phyloP scores from a whole-genome alignment of 805 yeast species.

The Wickerhamomyces chaumierensis region DNA sequence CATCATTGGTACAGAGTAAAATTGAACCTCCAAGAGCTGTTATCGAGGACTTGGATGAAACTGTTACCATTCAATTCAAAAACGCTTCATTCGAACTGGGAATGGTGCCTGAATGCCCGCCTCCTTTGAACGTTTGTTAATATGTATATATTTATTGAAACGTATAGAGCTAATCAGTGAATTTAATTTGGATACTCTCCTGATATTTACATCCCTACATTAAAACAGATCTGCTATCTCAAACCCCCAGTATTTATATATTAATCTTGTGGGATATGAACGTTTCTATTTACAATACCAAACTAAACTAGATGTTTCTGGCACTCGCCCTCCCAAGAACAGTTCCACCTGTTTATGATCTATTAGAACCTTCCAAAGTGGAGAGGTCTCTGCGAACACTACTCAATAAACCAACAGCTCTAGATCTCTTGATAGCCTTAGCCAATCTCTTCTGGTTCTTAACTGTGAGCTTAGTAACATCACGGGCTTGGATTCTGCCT shows the following conservation, averaged over 20 bases:
- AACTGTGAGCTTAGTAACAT: conserved; percentile 54
- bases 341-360: too few species aligned
- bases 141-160: too few species aligned
- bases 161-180: too few species aligned
- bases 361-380: too few species aligned
- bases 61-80: conserved; percentile 35
- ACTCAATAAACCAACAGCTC: conserved; percentile 71
- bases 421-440: conserved; percentile 69
- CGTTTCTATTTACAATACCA: too few species aligned
- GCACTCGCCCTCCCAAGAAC: too few species aligned
- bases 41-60: conserved; percentile 30
- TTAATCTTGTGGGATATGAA: too few species aligned
- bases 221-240: too few species aligned
- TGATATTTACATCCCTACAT: too few species aligned
- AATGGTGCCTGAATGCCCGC: conserved; percentile 59
- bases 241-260: too few species aligned
- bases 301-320: too few species aligned
- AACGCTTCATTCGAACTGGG: conserved; percentile 43
- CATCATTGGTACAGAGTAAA: conserved; percentile 23
- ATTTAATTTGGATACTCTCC: too few species aligned
- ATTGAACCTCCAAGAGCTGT: conserved; percentile 19
- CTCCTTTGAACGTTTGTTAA: conserved; percentile 41
- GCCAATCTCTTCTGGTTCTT: conserved; percentile 62
- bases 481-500: conserved; percentile 69
- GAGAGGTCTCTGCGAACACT: conserved; percentile 53